A percentile compares a stretch with the other conserved stretches of the same genome.
These are phyloP conservation scores for Fabrea salina DNA, from an alignment of 169 alveolate genomes.

Conservation along the genomic window DNA sequence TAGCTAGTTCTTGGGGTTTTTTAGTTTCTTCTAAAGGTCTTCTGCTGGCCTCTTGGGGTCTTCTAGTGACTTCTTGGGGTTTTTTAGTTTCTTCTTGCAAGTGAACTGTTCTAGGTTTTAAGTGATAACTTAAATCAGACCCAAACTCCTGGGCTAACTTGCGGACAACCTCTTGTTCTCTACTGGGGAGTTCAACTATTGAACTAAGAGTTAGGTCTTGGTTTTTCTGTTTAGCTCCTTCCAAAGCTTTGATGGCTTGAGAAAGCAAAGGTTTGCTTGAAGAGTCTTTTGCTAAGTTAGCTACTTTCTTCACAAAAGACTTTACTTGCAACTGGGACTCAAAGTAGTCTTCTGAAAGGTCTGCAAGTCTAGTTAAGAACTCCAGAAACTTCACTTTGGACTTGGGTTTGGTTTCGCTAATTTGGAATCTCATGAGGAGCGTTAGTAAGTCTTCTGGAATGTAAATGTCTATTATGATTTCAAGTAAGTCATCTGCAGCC, in stretches of 20 bases:
- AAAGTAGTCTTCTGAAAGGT: background rate
- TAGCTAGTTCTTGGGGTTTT: background rate
- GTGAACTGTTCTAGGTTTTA: no score
- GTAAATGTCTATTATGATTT: conserved; percentile 9
- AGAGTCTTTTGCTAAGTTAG: background rate
- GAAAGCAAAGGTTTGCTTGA: background rate
- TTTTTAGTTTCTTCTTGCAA: background rate
- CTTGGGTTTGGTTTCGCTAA: background rate
- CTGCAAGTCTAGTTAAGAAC: background rate
- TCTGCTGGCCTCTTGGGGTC: background rate
- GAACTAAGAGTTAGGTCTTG: background rate
- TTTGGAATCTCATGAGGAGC: background rate
- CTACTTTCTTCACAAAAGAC: background rate
- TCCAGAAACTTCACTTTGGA: background rate
- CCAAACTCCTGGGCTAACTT: no score
- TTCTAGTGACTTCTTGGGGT: background rate
- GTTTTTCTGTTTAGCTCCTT: background rate
- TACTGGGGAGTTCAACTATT: conserved; percentile 5
- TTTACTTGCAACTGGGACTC: background rate
- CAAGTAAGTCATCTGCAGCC: conserved; percentile 1
- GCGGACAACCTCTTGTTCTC: conserved; percentile 3
- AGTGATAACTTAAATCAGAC: no score
- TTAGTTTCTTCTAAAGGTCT: background rate
- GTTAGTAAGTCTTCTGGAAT: conserved; percentile 31
- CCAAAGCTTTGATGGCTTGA: background rate